phyloP scores from a whole-genome alignment of 345 rosid species.

The Limnanthes douglasii region DNA sequence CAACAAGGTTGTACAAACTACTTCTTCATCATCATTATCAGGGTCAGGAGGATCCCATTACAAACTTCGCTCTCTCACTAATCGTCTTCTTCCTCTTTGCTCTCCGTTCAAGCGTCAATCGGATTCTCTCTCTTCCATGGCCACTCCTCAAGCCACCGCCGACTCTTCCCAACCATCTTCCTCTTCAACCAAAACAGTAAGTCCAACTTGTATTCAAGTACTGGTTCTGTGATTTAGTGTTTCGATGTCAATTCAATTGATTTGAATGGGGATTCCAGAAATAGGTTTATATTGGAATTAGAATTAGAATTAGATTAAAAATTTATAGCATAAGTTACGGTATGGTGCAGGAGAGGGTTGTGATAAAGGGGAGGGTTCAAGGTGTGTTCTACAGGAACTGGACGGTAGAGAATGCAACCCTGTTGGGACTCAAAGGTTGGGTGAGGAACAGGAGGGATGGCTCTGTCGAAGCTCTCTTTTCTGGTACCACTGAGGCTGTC shows the following conservation, averaged over 20 bases:
- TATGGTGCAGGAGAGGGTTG: constrained; percentile 44
- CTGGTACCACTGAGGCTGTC: constrained; percentile 41
- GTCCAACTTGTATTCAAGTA: neutral
- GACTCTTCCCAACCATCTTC: constrained; percentile 21
- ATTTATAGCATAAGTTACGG: no score
- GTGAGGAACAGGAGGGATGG: constrained; percentile 84
- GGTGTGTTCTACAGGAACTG: constrained; percentile 89
- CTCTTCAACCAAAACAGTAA: constrained; percentile 38
- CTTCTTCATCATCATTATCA: no score
- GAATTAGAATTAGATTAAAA: no score
- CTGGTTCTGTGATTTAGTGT: neutral
- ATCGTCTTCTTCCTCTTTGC: constrained; percentile 25
- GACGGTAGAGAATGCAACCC: constrained; percentile 63
- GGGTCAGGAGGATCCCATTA: no score
- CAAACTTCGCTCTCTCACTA: constrained; percentile 19
- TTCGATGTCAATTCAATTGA: no score
- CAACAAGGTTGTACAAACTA: no score
- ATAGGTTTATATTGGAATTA: no score
- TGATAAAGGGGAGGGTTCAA: constrained; percentile 77
- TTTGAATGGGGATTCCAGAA: no score
- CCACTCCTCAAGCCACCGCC: constrained; percentile 15
- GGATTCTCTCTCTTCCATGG: constrained; percentile 26
- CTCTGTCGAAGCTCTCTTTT: constrained; percentile 78
- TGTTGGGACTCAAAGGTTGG: constrained; percentile 81
- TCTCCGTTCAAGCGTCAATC: constrained; percentile 25